Conservation (phyloP, 495 filamentous ascomycete species). For the Clohesyomyces aquaticus region DNA sequence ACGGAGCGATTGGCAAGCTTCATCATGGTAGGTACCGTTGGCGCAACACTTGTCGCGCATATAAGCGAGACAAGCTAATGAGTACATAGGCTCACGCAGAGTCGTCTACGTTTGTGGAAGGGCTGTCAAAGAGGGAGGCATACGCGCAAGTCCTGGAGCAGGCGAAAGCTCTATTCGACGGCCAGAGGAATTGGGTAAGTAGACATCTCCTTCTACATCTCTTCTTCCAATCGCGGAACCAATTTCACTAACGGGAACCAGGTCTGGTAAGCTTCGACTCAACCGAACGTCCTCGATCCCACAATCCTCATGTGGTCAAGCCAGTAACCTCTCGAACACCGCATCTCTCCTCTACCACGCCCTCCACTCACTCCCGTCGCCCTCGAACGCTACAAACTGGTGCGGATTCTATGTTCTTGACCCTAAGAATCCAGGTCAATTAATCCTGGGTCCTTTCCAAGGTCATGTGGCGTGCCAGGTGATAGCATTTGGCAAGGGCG, state of each 20-base stretch:
- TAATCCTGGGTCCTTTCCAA: conserved; percentile 68
- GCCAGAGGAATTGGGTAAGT: conserved; percentile 86
- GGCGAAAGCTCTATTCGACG: conserved; percentile 70
- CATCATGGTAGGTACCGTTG: not conserved
- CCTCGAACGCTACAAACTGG: conserved; percentile 81
- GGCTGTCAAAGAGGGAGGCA: conserved; percentile 70
- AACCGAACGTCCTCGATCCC: conserved; percentile 2
- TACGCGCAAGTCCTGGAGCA: conserved; percentile 77
- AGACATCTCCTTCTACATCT: conserved; percentile 7
- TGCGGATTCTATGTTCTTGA: conserved; percentile 87
- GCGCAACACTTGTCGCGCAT: not conserved
- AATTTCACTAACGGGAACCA: conserved; percentile 36
- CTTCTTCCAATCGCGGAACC: not conserved
- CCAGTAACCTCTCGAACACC: conserved; percentile 81
- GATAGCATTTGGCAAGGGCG: conserved; percentile 77
- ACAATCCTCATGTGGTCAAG: conserved; percentile 5
- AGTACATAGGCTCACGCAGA: conserved; percentile 78
- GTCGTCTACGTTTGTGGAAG: conserved; percentile 70
- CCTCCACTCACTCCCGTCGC: conserved; percentile 74
- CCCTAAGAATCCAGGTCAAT: conserved; percentile 40
- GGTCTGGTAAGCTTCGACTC: conserved; percentile 58
- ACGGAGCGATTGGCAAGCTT: not conserved
- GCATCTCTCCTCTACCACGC: conserved; percentile 87
- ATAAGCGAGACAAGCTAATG: not conserved
- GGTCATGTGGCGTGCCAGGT: conserved; percentile 88